Conservation (phyloP, 2,329 filamentous ascomycete genomes). For the Exophiala sp. region DNA sequence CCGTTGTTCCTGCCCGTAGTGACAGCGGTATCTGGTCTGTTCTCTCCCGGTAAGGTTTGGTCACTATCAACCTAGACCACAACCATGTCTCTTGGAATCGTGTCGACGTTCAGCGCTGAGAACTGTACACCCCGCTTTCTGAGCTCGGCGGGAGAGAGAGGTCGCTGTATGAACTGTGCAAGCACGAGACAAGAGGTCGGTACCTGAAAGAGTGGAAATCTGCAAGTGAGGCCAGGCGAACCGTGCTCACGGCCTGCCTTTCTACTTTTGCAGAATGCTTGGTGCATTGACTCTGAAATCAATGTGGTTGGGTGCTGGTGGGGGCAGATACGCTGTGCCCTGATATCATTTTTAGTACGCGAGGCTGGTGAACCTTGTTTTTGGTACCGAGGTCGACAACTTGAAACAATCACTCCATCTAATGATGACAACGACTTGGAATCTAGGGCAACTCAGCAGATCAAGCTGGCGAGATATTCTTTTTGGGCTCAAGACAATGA, state of each 20-base stretch:
- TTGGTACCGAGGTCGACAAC: no score
- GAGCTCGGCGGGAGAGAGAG: no score
- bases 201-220: background rate
- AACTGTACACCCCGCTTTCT: background rate
- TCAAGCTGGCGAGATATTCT: no score
- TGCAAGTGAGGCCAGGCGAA: background rate
- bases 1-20: background rate
- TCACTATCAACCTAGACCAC: no score
- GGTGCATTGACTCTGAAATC: conserved; percentile 5
- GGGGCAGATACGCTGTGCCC: background rate
- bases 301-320: conserved; percentile 11
- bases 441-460: no score
- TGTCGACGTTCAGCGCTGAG: no score
- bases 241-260: conserved; percentile 5
- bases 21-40: no score
- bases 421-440: no score
- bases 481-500: no score
- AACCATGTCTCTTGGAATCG: no score
- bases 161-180: background rate
- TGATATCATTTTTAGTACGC: conserved; percentile 2
- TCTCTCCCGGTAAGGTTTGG: no score
- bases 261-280: conserved; percentile 6
- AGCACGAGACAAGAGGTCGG: background rate
- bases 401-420: no score
- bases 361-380: conserved; percentile 11